These are phyloP conservation scores for Pseudogymnoascus sp. DNA, from an alignment of 2,329 filamentous ascomycete species.

Conservation along the genomic window DNA sequence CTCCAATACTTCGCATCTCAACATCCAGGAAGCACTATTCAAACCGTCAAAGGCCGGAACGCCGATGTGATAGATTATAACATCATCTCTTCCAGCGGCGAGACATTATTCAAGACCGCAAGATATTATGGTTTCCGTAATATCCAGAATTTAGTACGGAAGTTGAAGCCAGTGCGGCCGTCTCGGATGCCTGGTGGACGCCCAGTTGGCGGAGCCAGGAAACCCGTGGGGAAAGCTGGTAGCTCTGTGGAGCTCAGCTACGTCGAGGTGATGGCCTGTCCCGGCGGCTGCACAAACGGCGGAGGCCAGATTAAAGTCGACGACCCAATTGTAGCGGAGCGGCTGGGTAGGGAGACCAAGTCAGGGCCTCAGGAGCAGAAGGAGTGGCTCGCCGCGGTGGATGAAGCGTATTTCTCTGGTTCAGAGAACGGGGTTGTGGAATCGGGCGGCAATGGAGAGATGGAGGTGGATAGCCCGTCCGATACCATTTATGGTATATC, in stretches of 20 bases:
- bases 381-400: slow-evolving; percentile 72
- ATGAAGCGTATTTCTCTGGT: slow-evolving; percentile 84
- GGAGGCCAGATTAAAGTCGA: slow-evolving; percentile 91
- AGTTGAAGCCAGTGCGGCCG: slow-evolving; percentile 70
- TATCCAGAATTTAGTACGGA: slow-evolving; percentile 94
- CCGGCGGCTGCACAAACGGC: slow-evolving; percentile 96
- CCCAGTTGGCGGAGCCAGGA: slow-evolving; percentile 48
- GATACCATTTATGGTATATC: slow-evolving; percentile 59
- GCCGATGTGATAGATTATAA: slow-evolving; percentile 83
- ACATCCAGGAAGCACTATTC: slow-evolving; percentile 65
- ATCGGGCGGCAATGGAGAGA: slow-evolving; percentile 19
- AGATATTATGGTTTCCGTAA: slow-evolving; percentile 97
- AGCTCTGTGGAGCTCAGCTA: slow-evolving; percentile 68
- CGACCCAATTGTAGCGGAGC: slow-evolving; percentile 57
- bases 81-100: slow-evolving; percentile 49
- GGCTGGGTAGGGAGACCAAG: slow-evolving; percentile 43
- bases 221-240: slow-evolving; percentile 41
- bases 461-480: slow-evolving; percentile 23
- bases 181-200: slow-evolving; percentile 75
- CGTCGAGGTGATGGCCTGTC: slow-evolving; percentile 98
- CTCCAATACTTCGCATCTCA: slow-evolving; percentile 65
- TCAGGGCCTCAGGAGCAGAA: slow-evolving; percentile 74
- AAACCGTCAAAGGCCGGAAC: slow-evolving; percentile 71
- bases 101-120: slow-evolving; percentile 67
- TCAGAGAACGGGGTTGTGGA: slow-evolving; percentile 24